These are phyloP conservation scores for Nicotiana knightiana DNA, from an alignment of 257 asterid species.

Conservation along the genomic window DNA sequence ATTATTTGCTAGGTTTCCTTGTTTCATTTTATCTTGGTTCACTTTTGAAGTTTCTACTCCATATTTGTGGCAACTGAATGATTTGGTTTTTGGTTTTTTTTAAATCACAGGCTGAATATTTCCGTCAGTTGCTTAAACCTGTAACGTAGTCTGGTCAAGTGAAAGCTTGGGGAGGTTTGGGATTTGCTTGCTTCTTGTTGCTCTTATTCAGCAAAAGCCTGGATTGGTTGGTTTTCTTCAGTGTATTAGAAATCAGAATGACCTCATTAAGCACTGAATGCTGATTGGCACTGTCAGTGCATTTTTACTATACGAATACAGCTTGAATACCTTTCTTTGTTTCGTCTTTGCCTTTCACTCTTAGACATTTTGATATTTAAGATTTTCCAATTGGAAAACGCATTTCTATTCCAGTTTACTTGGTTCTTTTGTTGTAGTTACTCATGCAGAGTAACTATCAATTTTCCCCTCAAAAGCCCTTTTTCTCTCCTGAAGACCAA, in stretches of 20 bases:
- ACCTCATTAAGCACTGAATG: conserved; percentile 10
- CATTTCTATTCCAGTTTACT: not conserved
- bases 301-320: conserved; percentile 23
- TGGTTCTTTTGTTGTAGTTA: conserved; percentile 10
- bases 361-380: conserved; percentile 3
- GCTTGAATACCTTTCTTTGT: conserved; percentile 20
- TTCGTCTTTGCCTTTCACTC: conserved; percentile 9
- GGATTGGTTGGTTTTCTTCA: conserved; percentile 7
- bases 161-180: conserved; percentile 7
- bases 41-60: not conserved
- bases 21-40: not conserved
- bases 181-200: conserved; percentile 8
- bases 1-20: not conserved
- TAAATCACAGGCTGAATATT: conserved; percentile 71
- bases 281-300: conserved; percentile 9
- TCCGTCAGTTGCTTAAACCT: conserved; percentile 91
- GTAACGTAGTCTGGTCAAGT: conserved; percentile 62
- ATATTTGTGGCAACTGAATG: not conserved
- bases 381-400: conserved; percentile 12
- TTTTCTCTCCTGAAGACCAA: conserved; percentile 37
- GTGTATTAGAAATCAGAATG: conserved; percentile 7
- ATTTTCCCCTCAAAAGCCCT: conserved; percentile 26
- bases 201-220: conserved; percentile 16
- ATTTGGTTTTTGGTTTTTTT: not conserved
- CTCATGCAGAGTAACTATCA: conserved; percentile 53